Conservation (phyloP, 495 filamentous ascomycete genomes). For the Bombardia bombarda region DNA sequence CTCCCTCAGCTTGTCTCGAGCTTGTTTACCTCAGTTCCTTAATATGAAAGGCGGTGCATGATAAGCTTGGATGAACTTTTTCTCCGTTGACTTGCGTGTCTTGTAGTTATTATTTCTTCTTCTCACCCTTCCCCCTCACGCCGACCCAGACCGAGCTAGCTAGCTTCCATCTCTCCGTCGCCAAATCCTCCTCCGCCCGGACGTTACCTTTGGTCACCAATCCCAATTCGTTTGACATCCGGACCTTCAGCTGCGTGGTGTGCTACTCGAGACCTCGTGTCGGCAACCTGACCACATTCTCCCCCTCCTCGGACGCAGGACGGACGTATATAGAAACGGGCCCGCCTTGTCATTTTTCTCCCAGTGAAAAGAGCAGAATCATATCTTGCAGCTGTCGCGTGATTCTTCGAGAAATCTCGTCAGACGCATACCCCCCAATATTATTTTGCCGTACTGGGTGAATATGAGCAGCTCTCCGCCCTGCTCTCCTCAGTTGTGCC, state of each 20-base stretch:
- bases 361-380: too few species aligned
- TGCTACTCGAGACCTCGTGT: slow-evolving; percentile 25
- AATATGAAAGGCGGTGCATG: too few species aligned
- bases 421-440: background rate
- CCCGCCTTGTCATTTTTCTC: too few species aligned
- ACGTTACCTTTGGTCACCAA: background rate
- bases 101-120: background rate
- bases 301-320: background rate
- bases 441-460: too few species aligned
- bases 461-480: slow-evolving; percentile 28
- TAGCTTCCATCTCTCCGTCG: too few species aligned
- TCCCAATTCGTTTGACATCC: background rate
- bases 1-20: too few species aligned
- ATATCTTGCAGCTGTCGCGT: slow-evolving; percentile 3
- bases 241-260: background rate
- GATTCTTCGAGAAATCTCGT: slow-evolving; percentile 2
- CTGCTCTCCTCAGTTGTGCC: slow-evolving; percentile 23
- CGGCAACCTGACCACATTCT: background rate
- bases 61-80: too few species aligned
- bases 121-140: background rate
- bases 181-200: background rate
- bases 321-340: background rate
- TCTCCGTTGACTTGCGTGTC: too few species aligned
- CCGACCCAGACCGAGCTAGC: background rate
- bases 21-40: too few species aligned